These are phyloP conservation scores for Chenopodium album DNA, from an alignment of 148 eudicot species.

Conservation along the genomic window DNA sequence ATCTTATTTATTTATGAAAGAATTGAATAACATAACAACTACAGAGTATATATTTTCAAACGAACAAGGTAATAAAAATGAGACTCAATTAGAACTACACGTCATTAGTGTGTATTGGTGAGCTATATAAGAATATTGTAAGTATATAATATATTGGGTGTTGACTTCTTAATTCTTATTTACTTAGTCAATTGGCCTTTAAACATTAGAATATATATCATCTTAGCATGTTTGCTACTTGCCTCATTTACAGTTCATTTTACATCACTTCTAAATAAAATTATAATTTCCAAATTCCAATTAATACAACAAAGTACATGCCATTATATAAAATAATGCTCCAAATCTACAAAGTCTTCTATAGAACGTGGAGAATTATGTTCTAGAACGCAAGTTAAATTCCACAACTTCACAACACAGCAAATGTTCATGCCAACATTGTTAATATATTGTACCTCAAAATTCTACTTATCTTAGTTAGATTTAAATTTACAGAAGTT, in stretches of 20 bases:
- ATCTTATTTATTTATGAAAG: no score
- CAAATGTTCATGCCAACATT: neutral
- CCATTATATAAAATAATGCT: neutral
- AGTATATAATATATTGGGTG: neutral
- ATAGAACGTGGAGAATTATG: slow-evolving; percentile 11
- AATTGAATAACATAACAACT: no score
- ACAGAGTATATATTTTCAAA: no score
- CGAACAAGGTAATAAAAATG: no score
- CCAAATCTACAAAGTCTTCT: slow-evolving; percentile 11
- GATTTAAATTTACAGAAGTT: neutral
- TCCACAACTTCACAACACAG: neutral
- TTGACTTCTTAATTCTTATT: neutral
- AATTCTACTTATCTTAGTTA: neutral
- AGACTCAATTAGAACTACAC: neutral
- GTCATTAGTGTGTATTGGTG: neutral
- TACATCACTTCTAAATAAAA: neutral
- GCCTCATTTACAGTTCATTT: slow-evolving; percentile 8
- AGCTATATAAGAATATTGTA: neutral
- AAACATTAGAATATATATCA: neutral
- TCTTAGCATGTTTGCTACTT: slow-evolving; percentile 6
- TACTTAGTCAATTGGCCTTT: neutral
- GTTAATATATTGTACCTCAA: neutral
- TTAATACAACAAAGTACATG: neutral
- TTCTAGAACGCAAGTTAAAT: neutral
- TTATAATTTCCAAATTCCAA: neutral